Conservation (phyloP, 2,329 filamentous ascomycete species). For the Lachnum nothofagi region DNA sequence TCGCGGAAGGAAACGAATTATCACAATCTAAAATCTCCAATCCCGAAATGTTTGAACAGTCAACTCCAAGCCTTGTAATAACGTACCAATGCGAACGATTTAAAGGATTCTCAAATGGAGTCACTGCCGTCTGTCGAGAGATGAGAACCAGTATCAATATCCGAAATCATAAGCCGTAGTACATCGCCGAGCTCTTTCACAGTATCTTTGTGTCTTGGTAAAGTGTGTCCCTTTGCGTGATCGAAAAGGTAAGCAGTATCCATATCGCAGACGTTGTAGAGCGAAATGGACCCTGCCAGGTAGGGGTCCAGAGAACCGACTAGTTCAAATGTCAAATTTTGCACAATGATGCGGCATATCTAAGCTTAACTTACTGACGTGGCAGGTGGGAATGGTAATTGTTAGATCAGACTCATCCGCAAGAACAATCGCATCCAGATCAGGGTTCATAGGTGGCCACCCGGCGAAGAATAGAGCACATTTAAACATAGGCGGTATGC, state of each 20-base stretch:
- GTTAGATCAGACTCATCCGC: constrained; percentile 47
- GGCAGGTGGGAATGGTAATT: constrained; percentile 50
- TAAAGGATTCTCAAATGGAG: background rate
- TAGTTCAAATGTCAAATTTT: constrained; percentile 13
- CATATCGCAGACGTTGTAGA: constrained; percentile 60
- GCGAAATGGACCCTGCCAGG: constrained; percentile 55
- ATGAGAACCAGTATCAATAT: constrained; percentile 7
- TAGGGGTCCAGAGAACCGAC: constrained; percentile 57
- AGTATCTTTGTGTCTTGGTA: constrained; percentile 46
- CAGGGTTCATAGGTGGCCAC: constrained; percentile 49
- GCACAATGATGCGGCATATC: background rate
- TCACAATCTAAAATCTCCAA: no score
- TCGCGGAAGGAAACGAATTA: no score
- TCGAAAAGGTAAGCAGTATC: constrained; percentile 59
- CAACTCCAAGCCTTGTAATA: no score
- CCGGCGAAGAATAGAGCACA: constrained; percentile 48
- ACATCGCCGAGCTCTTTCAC: constrained; percentile 33
- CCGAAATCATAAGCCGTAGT: constrained; percentile 23
- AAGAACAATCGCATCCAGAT: constrained; percentile 43
- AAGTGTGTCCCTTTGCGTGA: constrained; percentile 59
- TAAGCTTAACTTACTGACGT: constrained; percentile 40
- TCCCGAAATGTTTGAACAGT: no score
- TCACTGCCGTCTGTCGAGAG: background rate
- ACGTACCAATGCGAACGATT: no score
- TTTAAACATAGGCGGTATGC: constrained; percentile 33